A percentile compares a stretch with the other conserved stretches of the same genome.
Conservation (phyloP, 495 filamentous ascomycete genomes). For the Letharia lupina region DNA sequence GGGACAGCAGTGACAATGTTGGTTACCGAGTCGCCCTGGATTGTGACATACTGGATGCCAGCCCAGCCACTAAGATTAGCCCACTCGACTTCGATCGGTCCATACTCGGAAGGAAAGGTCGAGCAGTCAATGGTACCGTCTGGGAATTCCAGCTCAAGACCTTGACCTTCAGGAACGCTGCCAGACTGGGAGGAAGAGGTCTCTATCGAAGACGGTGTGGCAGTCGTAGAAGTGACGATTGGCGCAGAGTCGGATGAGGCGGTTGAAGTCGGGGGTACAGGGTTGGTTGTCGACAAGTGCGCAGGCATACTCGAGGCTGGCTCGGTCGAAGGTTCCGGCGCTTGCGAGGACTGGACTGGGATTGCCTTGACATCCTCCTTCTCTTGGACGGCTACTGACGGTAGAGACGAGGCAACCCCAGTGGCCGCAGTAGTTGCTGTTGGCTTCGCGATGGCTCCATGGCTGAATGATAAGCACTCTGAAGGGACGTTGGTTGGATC, state of each 20-base stretch:
- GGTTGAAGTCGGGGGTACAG: background rate
- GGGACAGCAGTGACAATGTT: conserved; percentile 55
- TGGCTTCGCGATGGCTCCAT: background rate
- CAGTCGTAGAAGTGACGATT: background rate
- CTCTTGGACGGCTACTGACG: background rate
- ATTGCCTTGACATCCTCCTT: background rate
- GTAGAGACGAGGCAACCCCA: background rate
- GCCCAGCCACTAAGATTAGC: conserved; percentile 65
- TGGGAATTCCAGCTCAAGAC: conserved; percentile 64
- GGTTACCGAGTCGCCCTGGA: conserved; percentile 39
- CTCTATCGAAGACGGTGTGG: conserved; percentile 1
- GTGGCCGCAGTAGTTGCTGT: background rate
- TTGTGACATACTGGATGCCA: conserved; percentile 59
- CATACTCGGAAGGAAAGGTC: conserved; percentile 74
- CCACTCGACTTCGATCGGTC: conserved; percentile 64
- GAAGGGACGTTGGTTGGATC: conserved; percentile 27
- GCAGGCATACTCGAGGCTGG: background rate
- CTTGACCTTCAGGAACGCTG: conserved; percentile 34
- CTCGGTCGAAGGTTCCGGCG: background rate
- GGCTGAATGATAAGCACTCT: conserved; percentile 12
- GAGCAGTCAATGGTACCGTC: conserved; percentile 63
- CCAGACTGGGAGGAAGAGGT: conserved; percentile 26
- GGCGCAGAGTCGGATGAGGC: background rate
- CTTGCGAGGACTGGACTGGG: background rate
- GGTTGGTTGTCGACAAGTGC: background rate